Conservation (phyloP, 129 eudicot genomes). For the Escallonia rubra region DNA sequence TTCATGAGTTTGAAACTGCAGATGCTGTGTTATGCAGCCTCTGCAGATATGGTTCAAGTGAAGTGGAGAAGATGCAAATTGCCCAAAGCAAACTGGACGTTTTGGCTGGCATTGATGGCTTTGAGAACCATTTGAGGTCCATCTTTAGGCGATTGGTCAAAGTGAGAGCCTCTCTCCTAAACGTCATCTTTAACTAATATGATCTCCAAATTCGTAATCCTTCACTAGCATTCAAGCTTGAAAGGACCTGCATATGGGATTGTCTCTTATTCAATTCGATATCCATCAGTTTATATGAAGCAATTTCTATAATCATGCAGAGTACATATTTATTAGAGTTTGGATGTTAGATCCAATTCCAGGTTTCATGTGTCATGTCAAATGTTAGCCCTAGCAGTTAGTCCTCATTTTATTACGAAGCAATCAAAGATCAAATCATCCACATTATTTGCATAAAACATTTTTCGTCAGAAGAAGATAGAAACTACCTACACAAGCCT, state of each 20-base stretch:
- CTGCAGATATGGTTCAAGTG: neutral
- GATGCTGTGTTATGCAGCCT: conserved; percentile 7
- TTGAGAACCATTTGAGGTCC: conserved; percentile 17
- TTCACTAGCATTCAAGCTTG: neutral
- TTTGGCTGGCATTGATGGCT: conserved; percentile 5
- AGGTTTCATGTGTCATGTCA: too few species aligned
- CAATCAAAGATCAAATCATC: too few species aligned
- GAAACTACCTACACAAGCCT: too few species aligned
- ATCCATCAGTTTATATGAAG: neutral
- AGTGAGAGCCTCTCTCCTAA: conserved; percentile 21
- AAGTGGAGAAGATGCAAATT: conserved; percentile 4
- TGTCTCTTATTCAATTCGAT: neutral
- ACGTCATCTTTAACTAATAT: conserved; percentile 5
- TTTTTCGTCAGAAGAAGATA: too few species aligned
- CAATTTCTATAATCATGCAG: neutral
- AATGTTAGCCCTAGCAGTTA: too few species aligned
- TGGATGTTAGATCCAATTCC: too few species aligned
- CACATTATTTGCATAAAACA: too few species aligned
- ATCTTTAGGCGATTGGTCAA: conserved; percentile 13
- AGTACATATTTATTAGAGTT: too few species aligned
- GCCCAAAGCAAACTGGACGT: neutral
- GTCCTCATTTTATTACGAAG: too few species aligned
- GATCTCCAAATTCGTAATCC: neutral
- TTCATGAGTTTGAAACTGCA: conserved; percentile 8
- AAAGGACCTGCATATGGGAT: neutral